Conservation (phyloP, 1,284 basidiomycete species). For the Pseudozyma tsukubaensis region DNA sequence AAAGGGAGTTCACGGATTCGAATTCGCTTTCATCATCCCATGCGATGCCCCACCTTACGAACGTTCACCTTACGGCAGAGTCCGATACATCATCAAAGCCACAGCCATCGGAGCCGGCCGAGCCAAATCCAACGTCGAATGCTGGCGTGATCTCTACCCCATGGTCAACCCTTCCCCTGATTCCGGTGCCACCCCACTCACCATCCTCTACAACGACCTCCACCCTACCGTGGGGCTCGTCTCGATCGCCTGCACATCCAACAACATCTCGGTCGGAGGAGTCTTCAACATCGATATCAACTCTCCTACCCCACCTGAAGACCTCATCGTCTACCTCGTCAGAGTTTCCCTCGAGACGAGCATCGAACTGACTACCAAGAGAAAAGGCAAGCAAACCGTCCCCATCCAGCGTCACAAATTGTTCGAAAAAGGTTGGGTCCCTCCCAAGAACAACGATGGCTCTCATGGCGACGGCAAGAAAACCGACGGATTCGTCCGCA, state of each 20-base stretch:
- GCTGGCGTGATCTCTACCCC: slow-evolving; percentile 66
- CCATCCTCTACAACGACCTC: slow-evolving; percentile 68
- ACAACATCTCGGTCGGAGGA: slow-evolving; percentile 68
- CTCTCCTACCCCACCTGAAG: slow-evolving; percentile 61
- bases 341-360: slow-evolving; percentile 65
- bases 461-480: slow-evolving; percentile 62
- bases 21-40: slow-evolving; percentile 68
- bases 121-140: slow-evolving; percentile 63
- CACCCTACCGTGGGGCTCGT: slow-evolving; percentile 67
- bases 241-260: slow-evolving; percentile 66
- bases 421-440: slow-evolving; percentile 66
- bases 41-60: slow-evolving; percentile 66
- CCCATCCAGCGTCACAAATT: slow-evolving; percentile 64
- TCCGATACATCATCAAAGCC: slow-evolving; percentile 67
- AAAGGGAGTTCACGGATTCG: slow-evolving; percentile 68
- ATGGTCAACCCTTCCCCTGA: slow-evolving; percentile 67
- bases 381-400: slow-evolving; percentile 60
- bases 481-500: slow-evolving; percentile 60
- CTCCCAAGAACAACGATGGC: slow-evolving; percentile 58
- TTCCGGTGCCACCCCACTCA: slow-evolving; percentile 63
- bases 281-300: slow-evolving; percentile 68
- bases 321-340: slow-evolving; percentile 67
- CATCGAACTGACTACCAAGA: slow-evolving; percentile 61
- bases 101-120: slow-evolving; percentile 65
- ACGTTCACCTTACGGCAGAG: slow-evolving; percentile 63